Conservation (phyloP, 2,329 filamentous ascomycete genomes). For the Diaporthe nobilis region DNA sequence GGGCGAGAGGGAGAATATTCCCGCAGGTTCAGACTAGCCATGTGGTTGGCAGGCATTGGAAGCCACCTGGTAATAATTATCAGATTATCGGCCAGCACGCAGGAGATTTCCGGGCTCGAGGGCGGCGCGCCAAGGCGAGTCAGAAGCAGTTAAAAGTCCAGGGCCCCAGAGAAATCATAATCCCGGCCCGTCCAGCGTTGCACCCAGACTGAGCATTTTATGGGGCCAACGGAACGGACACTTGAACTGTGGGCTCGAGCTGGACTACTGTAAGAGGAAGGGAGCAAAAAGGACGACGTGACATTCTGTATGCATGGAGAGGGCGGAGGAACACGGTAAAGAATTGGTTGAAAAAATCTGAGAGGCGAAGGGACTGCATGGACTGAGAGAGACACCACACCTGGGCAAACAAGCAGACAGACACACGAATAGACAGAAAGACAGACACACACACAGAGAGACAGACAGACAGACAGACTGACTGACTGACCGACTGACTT, state of each 20-base stretch:
- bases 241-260: constrained; percentile 33
- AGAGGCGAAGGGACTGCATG: neutral
- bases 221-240: constrained; percentile 26
- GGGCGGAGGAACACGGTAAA: neutral
- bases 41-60: constrained; percentile 34
- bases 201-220: constrained; percentile 23
- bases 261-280: constrained; percentile 18
- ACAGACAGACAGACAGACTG: neutral
- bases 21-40: constrained; percentile 26
- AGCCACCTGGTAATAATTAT: constrained; percentile 26
- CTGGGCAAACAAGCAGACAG: neutral
- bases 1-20: constrained; percentile 17
- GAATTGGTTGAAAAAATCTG: too few species aligned
- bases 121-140: constrained; percentile 28
- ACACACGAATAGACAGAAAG: neutral
- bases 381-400: neutral
- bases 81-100: constrained; percentile 29
- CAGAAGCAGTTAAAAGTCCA: constrained; percentile 30
- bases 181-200: constrained; percentile 30
- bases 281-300: neutral
- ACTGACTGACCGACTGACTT: constrained; percentile 3
- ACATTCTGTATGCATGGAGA: neutral
- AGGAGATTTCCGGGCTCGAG: constrained; percentile 30
- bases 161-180: constrained; percentile 17
- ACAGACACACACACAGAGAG: too few species aligned